Percentiles rank a stretch among this genome's conserved stretches.
Conservation (phyloP, 1,284 basidiomycete species). For the Kwoniella shivajii region DNA sequence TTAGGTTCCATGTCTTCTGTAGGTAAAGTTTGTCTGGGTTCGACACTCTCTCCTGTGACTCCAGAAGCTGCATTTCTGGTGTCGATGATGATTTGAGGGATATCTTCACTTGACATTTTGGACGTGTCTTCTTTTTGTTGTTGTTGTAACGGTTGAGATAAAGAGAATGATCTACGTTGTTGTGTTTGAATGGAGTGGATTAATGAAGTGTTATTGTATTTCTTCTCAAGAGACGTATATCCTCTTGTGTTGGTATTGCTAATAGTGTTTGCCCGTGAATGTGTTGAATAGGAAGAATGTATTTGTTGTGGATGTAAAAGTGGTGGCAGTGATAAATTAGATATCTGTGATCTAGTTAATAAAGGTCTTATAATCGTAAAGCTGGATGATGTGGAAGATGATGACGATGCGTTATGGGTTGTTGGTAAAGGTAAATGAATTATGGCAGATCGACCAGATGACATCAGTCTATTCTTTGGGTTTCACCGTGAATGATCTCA, state of each 20-base stretch:
- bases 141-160: background rate
- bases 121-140: background rate
- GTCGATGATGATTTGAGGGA: slow-evolving; percentile 36
- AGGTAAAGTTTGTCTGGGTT: slow-evolving; percentile 37
- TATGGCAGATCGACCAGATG: slow-evolving; percentile 11
- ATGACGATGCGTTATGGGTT: background rate
- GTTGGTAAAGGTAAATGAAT: background rate
- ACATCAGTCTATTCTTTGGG: slow-evolving; percentile 4
- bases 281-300: no score
- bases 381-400: background rate
- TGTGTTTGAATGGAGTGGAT: background rate
- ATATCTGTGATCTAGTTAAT: slow-evolving; percentile 21
- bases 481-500: background rate
- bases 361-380: no score
- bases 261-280: no score
- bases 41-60: slow-evolving; percentile 32
- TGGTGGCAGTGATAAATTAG: slow-evolving; percentile 19
- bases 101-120: slow-evolving; percentile 22
- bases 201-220: no score
- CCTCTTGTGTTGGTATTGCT: no score
- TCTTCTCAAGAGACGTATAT: no score
- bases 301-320: background rate
- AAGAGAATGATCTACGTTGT: slow-evolving; percentile 1
- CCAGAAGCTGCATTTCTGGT: slow-evolving; percentile 37
- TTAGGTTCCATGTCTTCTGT: slow-evolving; percentile 45